These are phyloP conservation scores for Sisymbrium altissimum DNA, from an alignment of 345 rosid genomes.

Conservation along the genomic window DNA sequence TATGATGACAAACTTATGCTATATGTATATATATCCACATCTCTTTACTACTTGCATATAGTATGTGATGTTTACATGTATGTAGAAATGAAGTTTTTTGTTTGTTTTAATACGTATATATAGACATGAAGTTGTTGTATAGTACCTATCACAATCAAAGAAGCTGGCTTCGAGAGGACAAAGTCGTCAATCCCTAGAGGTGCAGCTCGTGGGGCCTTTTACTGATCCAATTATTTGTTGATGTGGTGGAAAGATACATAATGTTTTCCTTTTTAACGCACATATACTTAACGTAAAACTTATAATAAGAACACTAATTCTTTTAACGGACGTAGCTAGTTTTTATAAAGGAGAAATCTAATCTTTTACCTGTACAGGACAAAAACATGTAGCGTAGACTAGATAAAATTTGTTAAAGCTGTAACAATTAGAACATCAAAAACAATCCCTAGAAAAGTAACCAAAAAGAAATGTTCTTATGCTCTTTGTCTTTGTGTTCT, in stretches of 20 bases:
- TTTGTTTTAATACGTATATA: neutral
- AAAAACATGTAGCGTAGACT: neutral
- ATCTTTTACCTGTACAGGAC: neutral
- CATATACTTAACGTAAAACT: neutral
- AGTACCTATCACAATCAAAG: constrained; percentile 40
- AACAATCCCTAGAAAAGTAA: constrained; percentile 4
- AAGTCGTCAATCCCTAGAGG: constrained; percentile 30
- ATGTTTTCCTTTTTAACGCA: neutral
- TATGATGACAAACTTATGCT: neutral
- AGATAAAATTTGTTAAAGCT: neutral
- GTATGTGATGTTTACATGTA: neutral
- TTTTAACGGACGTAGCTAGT: neutral
- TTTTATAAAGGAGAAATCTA: neutral
- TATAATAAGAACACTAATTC: neutral
- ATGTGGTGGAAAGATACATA: neutral
- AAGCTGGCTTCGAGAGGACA: constrained; percentile 30
- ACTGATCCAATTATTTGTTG: constrained; percentile 6
- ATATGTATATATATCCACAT: neutral
- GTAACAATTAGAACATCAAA: neutral
- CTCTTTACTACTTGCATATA: neutral
- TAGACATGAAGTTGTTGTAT: neutral
- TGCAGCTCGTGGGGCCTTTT: neutral
- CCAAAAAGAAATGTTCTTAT: constrained; percentile 3
- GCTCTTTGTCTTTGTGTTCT: constrained; percentile 6
- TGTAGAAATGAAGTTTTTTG: constrained; percentile 1